Evolutionary conservation across 1,139 yeast genomes (phyloP).

Genomic region (Pichia sp.): DNA sequence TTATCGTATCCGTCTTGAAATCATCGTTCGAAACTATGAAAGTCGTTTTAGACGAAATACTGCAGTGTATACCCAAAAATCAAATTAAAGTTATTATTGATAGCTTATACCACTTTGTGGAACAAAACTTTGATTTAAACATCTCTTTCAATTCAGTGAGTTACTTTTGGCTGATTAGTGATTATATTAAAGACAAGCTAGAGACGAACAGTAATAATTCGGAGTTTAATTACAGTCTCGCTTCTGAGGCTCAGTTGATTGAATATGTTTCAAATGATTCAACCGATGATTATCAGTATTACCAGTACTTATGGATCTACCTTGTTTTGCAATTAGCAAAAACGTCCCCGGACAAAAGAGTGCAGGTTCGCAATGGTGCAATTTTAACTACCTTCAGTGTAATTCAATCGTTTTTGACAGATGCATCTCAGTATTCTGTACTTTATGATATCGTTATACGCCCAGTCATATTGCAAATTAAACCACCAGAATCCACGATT

Average conservation of each 20-base stretch:
- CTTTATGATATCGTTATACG: constrained; percentile 50
- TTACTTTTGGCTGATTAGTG: constrained; percentile 88
- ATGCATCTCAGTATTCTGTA: constrained; percentile 53
- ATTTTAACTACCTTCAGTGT: constrained; percentile 83
- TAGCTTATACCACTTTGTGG: constrained; percentile 65
- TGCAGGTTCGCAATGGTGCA: constrained; percentile 85
- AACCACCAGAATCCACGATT: constrained; percentile 15
- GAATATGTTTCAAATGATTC: constrained; percentile 25
- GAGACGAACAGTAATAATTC: constrained; percentile 11
- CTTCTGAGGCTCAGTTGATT: constrained; percentile 28
- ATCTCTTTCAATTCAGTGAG: constrained; percentile 88
- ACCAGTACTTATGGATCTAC: constrained; percentile 54
- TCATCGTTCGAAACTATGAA: constrained; percentile 78
- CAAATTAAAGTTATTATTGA: constrained; percentile 65
- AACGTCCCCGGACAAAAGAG: constrained; percentile 59
- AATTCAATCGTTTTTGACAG: constrained; percentile 68
- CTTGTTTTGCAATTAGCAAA: constrained; percentile 57
- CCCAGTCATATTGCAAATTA: constrained; percentile 35
- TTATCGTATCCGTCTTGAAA: constrained; percentile 46
- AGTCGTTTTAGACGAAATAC: constrained; percentile 77
- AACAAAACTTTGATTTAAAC: constrained; percentile 69
- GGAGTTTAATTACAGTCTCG: constrained; percentile 14
- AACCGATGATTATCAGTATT: constrained; percentile 20
- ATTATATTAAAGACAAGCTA: constrained; percentile 45
- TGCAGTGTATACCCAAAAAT: constrained; percentile 60